Evolutionary conservation across 1,284 basidiomycete genomes (phyloP), one percentile per base, ranked within the genome.

Genomic region (Pulveroboletus sp.): DNA sequence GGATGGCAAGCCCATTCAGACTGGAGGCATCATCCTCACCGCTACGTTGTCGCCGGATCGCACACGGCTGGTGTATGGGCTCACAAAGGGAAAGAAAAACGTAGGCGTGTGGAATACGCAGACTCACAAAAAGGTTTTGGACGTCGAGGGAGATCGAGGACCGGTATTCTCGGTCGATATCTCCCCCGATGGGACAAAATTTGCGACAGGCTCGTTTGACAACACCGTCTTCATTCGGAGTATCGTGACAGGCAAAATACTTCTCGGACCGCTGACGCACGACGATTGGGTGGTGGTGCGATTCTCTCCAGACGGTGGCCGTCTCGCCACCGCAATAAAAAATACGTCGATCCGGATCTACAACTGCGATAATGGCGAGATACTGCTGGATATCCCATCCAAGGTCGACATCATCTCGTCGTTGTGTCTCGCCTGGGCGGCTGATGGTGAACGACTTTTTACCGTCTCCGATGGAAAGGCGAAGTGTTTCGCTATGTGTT

Each of bases 141-240:
- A 59, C 24, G 12, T 50, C 36, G 1, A 40, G 0, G 36, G 47
- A 10, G 56, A 59, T 24, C 32, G 24, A 88, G 1, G 4, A 6
- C 8, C n/a, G 3, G 9, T 48, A 16, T 21, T 16, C 41, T 49
- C 42, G 2, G 24, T 45, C 3, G 26, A 57, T 12, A 8, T 32
- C 29, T 29, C 29, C 29, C 29, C 29, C 29, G 29, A 29, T 29
- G 29, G 29, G 9, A 29, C 29, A 10, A 29, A 29, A 29, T 29
- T 29, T 10, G 29, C 29, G 29, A 29, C 29, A 29, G 29, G 29
- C 29, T 8, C 21, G 2, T 13, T n/a, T 13, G 56, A 57, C 44
- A 26, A 40, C 13, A 19, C n/a, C 29, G 56, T 7, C 9, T 59
- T 54, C 32, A 41, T 57, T 10, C 44, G 45, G 50, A 32, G 8